Evolutionary conservation across 108 stramenopile species (phyloP).

Genomic region (Conticribra guillardii): DNA sequence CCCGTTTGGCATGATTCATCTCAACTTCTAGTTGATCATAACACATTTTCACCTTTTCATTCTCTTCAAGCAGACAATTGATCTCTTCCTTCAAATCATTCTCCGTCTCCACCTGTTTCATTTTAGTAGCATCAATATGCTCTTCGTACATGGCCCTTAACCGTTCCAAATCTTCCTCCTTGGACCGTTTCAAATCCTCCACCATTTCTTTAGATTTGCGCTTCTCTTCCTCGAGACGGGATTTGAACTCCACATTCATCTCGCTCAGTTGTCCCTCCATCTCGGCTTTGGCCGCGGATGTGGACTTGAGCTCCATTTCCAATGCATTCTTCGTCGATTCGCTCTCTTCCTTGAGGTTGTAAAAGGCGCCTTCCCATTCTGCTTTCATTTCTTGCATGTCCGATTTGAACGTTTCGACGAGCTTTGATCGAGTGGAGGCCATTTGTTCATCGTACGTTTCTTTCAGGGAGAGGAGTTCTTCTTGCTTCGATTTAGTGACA

Average conservation of each 20-base stretch:
- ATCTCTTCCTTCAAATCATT: constrained; percentile 34
- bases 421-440: constrained; percentile 11
- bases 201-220: constrained; percentile 4
- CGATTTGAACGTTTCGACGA: constrained; percentile 39
- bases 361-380: constrained; percentile 38
- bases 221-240: constrained; percentile 39
- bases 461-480: constrained; percentile 14
- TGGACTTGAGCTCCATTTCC: constrained; percentile 15
- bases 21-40: constrained; percentile 32
- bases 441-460: constrained; percentile 20
- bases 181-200: constrained; percentile 31
- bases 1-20: constrained; percentile 21
- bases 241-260: constrained; percentile 15
- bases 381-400: constrained; percentile 48
- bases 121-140: constrained; percentile 26
- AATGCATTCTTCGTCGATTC: constrained; percentile 28
- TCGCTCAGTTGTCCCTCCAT: constrained; percentile 25
- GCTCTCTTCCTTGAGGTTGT: constrained; percentile 27
- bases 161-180: constrained; percentile 44
- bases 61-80: constrained; percentile 37
- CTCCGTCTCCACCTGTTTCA: constrained; percentile 4
- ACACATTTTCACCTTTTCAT: constrained; percentile 47
- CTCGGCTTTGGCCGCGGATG: constrained; percentile 20
- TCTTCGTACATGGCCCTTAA: constrained; percentile 42
- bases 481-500: constrained; percentile 13